Evolutionary conservation across 2,329 filamentous ascomycete species (phyloP), one percentile per base, ranked within the genome.

Genomic region (Capronia epimyces): DNA sequence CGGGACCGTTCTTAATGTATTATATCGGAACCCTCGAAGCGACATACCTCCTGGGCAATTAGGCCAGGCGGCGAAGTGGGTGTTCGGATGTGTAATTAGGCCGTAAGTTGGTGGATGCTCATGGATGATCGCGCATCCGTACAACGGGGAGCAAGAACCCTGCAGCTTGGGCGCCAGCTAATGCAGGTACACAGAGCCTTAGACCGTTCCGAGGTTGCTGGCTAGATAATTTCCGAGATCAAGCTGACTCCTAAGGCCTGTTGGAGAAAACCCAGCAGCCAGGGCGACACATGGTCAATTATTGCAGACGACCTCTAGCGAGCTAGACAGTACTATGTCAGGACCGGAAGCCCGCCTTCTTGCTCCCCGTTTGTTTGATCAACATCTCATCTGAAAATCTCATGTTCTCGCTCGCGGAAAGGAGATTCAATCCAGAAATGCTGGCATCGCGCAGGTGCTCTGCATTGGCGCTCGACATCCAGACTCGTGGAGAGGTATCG

Each of bases 171-270:
- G 34, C 37, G 51, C 34, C 21, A 42, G 32, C 32, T 39, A 20
- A 21, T 50, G 47, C 43, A 54, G 52, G 52, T 41, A 48, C 43
- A 20, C 13, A 42, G 20, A 8, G 21, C 39, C 39, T 20, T 27
- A 24, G 27, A 41, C 34, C 22, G 4, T 25, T 39, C 20, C 21
- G 18, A 27, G 46, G 29, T 21, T 24, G 46, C 21, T 50, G 43
- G 42, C 40, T 24, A 49, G 34, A 57, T 52, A 57, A 57, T 57
- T 57, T 57, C 54, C 47, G 54, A 53, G 43, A 53, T 51, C 50
- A 53, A 49, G 27, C 18, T 37, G 42, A 41, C 51, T n/a, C n/a
- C n/a, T n/a, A n/a, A n/a, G 54, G 44, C 43, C 36, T 13, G 9
- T 18, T 20, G 31, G 21, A 27, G 16, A 37, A 20, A 15, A 20